Evolutionary conservation across 352 stramenopile species (phyloP).

Genomic region (Globisporangium orthogonon): DNA sequence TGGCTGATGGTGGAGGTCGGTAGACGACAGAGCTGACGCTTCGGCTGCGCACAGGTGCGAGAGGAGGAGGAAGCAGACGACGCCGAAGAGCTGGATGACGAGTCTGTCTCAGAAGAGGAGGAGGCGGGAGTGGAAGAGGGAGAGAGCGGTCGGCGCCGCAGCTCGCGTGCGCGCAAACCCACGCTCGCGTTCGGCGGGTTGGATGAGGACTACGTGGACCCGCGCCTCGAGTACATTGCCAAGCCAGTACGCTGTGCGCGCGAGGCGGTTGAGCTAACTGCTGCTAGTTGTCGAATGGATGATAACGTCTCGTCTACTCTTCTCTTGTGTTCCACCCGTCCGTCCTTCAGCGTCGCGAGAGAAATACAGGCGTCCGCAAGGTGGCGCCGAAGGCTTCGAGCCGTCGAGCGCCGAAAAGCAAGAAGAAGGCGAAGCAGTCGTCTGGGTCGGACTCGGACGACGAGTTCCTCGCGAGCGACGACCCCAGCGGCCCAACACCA

Average conservation of each 20-base stretch:
- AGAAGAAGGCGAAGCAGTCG: constrained; percentile 15
- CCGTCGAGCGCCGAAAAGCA: not conserved
- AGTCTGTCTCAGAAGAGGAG: constrained; percentile 1
- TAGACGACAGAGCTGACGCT: not conserved
- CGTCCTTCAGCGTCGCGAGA: constrained; percentile 8
- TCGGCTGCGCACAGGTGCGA: constrained; percentile 3
- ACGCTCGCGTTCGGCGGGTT: constrained; percentile 8
- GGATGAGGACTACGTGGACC: constrained; percentile 12
- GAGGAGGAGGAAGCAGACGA: constrained; percentile 29
- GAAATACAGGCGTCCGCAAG: constrained; percentile 1
- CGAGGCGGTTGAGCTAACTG: not conserved
- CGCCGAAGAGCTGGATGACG: constrained; percentile 12
- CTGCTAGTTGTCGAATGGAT: not conserved
- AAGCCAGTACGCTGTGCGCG: constrained; percentile 9
- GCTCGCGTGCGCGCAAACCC: constrained; percentile 10
- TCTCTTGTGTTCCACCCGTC: not conserved
- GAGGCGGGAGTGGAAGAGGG: not conserved
- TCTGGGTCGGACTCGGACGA: constrained; percentile 15
- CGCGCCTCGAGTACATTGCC: constrained; percentile 11
- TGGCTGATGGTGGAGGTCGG: too few relatives aligned
- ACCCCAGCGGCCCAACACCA: not conserved
- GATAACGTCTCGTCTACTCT: not conserved
- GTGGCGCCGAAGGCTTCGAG: not conserved
- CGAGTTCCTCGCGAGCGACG: constrained; percentile 17
- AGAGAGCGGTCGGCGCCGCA: constrained; percentile 9